Percentiles rank a stretch among this genome's conserved stretches.
Evolutionary conservation across 495 filamentous ascomycete genomes (phyloP).

Genomic region (Penicillium argentinense): DNA sequence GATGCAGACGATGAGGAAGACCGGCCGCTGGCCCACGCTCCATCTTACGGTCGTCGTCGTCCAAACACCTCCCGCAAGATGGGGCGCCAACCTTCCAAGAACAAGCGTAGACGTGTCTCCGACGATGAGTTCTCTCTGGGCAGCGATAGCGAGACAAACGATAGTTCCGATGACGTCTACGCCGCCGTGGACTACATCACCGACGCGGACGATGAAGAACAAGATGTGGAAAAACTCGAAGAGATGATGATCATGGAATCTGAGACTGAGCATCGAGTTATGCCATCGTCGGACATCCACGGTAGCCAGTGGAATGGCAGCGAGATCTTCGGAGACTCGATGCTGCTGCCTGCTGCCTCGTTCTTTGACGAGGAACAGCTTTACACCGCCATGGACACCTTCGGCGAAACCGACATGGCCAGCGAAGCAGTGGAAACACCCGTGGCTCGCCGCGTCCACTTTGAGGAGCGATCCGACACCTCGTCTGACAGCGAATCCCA

Average conservation of each 20-base stretch:
- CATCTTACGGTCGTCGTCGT: constrained; percentile 49
- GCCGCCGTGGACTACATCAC: constrained; percentile 75
- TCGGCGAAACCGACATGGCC: constrained; percentile 44
- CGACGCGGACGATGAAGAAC: constrained; percentile 74
- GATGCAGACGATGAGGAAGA: constrained; percentile 54
- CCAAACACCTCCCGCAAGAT: constrained; percentile 40
- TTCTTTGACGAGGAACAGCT: constrained; percentile 56
- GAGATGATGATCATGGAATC: constrained; percentile 68
- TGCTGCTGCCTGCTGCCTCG: constrained; percentile 44
- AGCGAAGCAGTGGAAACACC: constrained; percentile 45
- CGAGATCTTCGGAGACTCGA: constrained; percentile 49
- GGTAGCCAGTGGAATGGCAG: constrained; percentile 62
- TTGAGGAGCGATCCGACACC: constrained; percentile 49
- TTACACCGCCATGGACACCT: constrained; percentile 46
- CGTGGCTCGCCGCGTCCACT: constrained; percentile 50
- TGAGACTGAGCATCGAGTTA: constrained; percentile 41
- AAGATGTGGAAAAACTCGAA: constrained; percentile 69
- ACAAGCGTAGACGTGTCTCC: constrained; percentile 50
- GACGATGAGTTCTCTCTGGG: constrained; percentile 61
- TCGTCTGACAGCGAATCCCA: constrained; percentile 53
- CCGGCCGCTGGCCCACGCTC: constrained; percentile 49
- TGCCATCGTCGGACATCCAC: constrained; percentile 27
- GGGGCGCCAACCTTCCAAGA: constrained; percentile 39
- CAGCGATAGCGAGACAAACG: constrained; percentile 37
- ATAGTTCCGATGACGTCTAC: constrained; percentile 64